phyloP scores from a whole-genome alignment of 2,329 filamentous ascomycete species.

The Talaromyces albobiverticillius region DNA sequence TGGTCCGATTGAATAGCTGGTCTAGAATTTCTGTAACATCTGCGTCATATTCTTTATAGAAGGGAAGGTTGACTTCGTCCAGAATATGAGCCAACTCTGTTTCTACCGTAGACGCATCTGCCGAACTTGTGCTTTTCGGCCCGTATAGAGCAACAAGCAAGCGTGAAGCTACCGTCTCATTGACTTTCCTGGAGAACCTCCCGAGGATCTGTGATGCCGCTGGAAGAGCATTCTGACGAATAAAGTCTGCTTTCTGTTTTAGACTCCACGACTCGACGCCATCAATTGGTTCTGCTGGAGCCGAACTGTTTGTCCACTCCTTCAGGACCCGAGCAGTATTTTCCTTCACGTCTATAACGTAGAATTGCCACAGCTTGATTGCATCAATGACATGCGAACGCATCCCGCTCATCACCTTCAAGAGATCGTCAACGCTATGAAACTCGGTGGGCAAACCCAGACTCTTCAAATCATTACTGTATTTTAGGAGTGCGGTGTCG shows the following conservation, averaged over 20 bases:
- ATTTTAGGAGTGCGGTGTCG: conserved; percentile 69
- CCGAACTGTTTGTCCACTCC: conserved; percentile 60
- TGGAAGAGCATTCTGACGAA: conserved; percentile 66
- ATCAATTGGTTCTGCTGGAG: conserved; percentile 41
- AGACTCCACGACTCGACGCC: conserved; percentile 47
- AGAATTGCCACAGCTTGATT: conserved; percentile 90
- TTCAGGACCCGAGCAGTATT: conserved; percentile 67
- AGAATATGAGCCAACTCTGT: conserved; percentile 60
- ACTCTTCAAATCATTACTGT: conserved; percentile 59
- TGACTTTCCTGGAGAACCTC: conserved; percentile 69
- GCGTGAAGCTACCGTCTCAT: conserved; percentile 68
- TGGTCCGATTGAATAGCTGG: conserved; percentile 90
- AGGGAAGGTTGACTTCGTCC: conserved; percentile 79
- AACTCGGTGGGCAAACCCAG: conserved; percentile 75
- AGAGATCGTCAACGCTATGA: conserved; percentile 67
- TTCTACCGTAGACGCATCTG: conserved; percentile 46
- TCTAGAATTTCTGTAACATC: conserved; percentile 82
- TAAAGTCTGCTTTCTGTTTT: conserved; percentile 57
- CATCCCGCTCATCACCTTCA: conserved; percentile 77
- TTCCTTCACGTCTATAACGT: conserved; percentile 74
- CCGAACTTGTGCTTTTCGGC: conserved; percentile 55
- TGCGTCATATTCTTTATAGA: conserved; percentile 87
- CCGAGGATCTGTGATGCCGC: conserved; percentile 75
- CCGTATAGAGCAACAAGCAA: conserved; percentile 68
- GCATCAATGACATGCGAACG: conserved; percentile 75